Base-by-base conservation (phyloP, 225 moss, liverwort and hornwort genomes). In the Straminergon stramineum region DNA sequence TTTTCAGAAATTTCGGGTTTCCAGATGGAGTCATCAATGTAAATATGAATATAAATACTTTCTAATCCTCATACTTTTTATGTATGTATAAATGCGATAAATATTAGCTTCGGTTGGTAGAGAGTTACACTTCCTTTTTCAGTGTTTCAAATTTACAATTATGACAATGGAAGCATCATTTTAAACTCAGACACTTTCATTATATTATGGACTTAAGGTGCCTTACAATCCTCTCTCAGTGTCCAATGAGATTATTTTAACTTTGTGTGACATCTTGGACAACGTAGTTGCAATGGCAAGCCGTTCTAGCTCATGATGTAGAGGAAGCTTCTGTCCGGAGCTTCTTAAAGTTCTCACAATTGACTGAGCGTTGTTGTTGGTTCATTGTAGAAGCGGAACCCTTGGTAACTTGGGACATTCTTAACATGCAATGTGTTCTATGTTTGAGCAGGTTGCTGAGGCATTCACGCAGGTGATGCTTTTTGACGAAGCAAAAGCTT, bases 391-490 rank as follows among this genome's bases (percentile, higher is more conserved):
- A 23, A 55, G 71, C 57, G 5, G 83, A 78, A 53, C 58, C 65
- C n/a, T 83, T 75, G 60, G 61, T 66, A 58, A 88, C 82, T 70
- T 78, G 21, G 35, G 35, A 41, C 70, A 76, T 48, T 39, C 39
- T 57, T 83, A 74, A 90, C 34, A 31, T 77, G 82, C 39, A 71
- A 58, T 75, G 35, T 81, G 83, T 79, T 87, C 28, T 16, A 73
- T 74, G 80, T 87, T 75, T 56, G 68, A 68, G 86, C 94, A 97
- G 94, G 90, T 97, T 83, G 99, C 94, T 7, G 95, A 99, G 93
- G 96, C 96, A 70, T 93, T 96, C 82, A 95, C 95, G 21, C 96
- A 97, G 73, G 96, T 96, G 18, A 96, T 99, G 99, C 88, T 94
- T 63, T 95, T 96, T 73, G 95, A 97, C n/a, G 94, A 96, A 90